Base-by-base conservation (phyloP, 257 asterid species). In the Cynanchum wilfordii region DNA sequence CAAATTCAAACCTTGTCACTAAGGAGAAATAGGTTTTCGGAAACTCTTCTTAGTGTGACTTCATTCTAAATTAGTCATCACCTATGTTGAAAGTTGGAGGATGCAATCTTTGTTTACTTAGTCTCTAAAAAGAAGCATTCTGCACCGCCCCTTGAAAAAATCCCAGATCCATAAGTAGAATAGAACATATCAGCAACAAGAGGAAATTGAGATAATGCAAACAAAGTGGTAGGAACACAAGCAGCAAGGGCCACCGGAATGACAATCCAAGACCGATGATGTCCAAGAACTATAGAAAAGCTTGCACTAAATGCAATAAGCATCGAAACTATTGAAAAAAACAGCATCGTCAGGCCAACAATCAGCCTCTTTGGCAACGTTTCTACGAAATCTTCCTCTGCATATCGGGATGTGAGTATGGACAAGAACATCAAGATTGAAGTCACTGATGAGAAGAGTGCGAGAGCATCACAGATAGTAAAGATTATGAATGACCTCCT, bases 321-420 rank as follows among this genome's bases (percentile, higher is more conserved):
- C 84, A 80, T 82, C 0, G 86, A 50, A 8, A 76, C 79, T 9
- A 82, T 82, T 7, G 84, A 78, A 9, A 80, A 62, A 72, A 83
- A 83, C 22, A 83, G 79, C 3, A 73, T 24, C 5, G 64, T 73
- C 29, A 83, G 82, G 57, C 87, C 84, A n/a, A 73, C 40, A 17
- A 80, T 75, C 47, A 80, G 57, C 76, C 75, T 78, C 73, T 75
- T 75, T 0, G 86, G 86, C 55, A 79, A 58, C 55, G 79, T 63
- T 20, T 58, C 59, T 22, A 73, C 62, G 77, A 80, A 83, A 72
- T 83, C 84, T 69, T 75, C 83, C 63, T 83, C 84, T 3, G 87
- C 83, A 44, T 80, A 83, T 40, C 83, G 77, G 3, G 85, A 77
- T 5, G 87, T 83, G 70, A 80, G 83, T n/a, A 83, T 83, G 0